Base-by-base conservation (phyloP, 163 green algal genomes). In the Chlorella variabilis region DNA sequence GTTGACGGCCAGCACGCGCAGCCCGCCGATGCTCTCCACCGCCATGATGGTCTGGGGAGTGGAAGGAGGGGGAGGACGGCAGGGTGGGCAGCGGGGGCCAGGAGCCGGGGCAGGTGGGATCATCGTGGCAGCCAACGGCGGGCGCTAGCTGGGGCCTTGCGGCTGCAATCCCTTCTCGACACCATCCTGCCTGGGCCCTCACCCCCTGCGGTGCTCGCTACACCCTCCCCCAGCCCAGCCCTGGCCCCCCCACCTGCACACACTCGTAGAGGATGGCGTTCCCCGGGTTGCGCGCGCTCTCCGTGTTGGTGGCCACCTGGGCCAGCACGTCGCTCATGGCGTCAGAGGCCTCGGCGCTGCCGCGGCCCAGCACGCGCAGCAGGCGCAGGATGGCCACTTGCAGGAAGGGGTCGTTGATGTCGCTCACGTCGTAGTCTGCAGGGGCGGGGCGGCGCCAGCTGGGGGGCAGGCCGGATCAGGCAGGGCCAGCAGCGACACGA, bases 1-100 rank as follows among this genome's bases (percentile, higher is more conserved):
- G 89, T 99, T 99, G 83, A 99, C 92, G n/a, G 96, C 97, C 74
- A 99, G 90, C 62, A 98, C 94, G 20, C 97, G 91, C 81, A 99
- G 91, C 23, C 95, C 96, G 49, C 93, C 92, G 41, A 97, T 96
- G 83, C 86, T 87, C 84, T 99, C 95, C 41, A 95, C 83, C 25
- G 87, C 91, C 88, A 96, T 94, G 86, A 98, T 98, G 56, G 93
- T 97, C 78, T 91, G 82, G 21, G 39, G 45, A 27, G 29, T 13
- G 42, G 15, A 29, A 41, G n/a, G 42, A 45, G 33, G 1, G 45
- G 45, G 45, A 4, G 20, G n/a, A 23, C 45, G 29, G 9, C 3
- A 21, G 45, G 42, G 1, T n/a, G 17, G 23, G 67, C 1, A n/a
- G 27, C 6, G 62, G 6, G 33, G 33, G 62, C 4, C 4, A 4